Evolutionary conservation across 805 yeast species (phyloP).

Genomic region (Kuraishia molischiana): DNA sequence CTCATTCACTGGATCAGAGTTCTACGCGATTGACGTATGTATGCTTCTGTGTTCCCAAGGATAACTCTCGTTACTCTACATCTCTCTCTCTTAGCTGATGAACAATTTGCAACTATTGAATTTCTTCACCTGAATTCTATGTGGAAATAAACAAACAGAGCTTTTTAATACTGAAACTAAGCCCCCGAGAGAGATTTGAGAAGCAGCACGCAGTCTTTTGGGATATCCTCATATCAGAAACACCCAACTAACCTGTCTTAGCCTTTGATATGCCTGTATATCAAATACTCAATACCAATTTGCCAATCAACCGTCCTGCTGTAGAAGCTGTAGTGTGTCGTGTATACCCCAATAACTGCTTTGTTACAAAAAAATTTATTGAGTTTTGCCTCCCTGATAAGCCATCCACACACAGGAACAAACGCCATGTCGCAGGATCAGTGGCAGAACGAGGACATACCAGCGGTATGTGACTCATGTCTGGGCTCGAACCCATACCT

Average conservation of each 20-base stretch:
- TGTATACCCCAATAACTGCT: not conserved
- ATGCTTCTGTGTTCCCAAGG: no score
- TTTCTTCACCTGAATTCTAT: slow-evolving; percentile 6
- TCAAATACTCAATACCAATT: no score
- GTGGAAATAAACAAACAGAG: slow-evolving; percentile 4
- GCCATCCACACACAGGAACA: not conserved
- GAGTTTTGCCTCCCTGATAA: not conserved
- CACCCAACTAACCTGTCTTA: no score
- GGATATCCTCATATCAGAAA: no score
- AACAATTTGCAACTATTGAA: slow-evolving; percentile 4
- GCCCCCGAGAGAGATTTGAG: no score
- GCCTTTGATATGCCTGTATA: no score
- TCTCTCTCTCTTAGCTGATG: slow-evolving; percentile 3
- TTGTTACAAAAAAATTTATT: not conserved
- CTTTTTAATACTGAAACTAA: slow-evolving; percentile 6
- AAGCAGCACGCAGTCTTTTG: no score
- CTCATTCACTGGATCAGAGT: no score
- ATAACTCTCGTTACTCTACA: not conserved
- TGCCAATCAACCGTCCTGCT: no score
- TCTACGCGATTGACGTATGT: no score
- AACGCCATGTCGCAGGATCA: no score
- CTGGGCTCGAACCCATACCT: slow-evolving; percentile 57
- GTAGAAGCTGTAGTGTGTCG: no score
- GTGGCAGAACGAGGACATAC: slow-evolving; percentile 24
- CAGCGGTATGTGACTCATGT: slow-evolving; percentile 67